Conservation (phyloP, 805 yeast genomes). For the Babjeviella inositovora region DNA sequence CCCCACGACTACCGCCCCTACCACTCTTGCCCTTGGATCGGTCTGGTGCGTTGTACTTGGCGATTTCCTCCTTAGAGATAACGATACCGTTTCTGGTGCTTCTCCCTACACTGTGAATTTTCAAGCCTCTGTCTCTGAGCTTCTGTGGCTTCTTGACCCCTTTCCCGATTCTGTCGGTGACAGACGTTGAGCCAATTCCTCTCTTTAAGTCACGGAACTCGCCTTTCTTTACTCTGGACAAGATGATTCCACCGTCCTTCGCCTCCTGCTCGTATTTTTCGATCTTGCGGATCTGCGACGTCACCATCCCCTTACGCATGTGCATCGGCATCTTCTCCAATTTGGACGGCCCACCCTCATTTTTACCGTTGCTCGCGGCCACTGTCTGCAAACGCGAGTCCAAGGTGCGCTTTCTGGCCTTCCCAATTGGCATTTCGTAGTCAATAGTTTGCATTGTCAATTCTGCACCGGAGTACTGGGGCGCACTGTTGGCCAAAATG, state of each 20-base stretch:
- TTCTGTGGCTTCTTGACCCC: constrained; percentile 17
- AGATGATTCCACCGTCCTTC: constrained; percentile 76
- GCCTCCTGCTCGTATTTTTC: constrained; percentile 61
- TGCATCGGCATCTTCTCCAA: constrained; percentile 80
- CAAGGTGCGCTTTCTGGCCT: constrained; percentile 48
- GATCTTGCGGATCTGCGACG: constrained; percentile 33
- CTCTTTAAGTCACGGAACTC: constrained; percentile 38
- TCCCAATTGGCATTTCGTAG: constrained; percentile 49
- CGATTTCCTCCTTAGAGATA: constrained; percentile 54
- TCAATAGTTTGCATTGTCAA: constrained; percentile 47
- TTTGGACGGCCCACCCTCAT: constrained; percentile 10
- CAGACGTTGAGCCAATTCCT: constrained; percentile 34
- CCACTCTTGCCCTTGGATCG: constrained; percentile 12
- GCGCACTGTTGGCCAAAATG: constrained; percentile 25
- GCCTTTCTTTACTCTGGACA: constrained; percentile 57
- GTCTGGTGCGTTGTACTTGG: constrained; percentile 8
- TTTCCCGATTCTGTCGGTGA: constrained; percentile 37
- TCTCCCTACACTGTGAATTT: constrained; percentile 61
- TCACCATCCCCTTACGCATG: constrained; percentile 72
- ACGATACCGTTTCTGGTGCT: constrained; percentile 68
- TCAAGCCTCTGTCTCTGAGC: constrained; percentile 61
- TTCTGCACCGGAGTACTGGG: constrained; percentile 44
- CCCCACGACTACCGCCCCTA: constrained; percentile 3
- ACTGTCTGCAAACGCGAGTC: constrained; percentile 36
- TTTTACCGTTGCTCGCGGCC: constrained; percentile 26